phyloP scores from a whole-genome alignment of 805 yeast genomes.

The Brettanomyces nanus region DNA sequence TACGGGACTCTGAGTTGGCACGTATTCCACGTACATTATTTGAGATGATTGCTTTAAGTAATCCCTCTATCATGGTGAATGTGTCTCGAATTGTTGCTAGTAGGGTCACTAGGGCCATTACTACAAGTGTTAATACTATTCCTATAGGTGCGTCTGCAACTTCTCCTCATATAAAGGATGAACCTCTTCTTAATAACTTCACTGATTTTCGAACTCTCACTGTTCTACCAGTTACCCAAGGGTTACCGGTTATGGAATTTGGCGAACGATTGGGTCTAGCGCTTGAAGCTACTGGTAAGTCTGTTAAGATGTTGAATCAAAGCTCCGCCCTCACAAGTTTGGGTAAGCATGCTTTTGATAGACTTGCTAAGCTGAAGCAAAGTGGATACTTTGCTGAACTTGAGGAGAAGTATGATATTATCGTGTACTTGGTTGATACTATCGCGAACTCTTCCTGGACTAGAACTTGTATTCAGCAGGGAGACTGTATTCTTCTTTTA shows the following conservation, averaged over 20 bases:
- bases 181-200: slow-evolving; percentile 25
- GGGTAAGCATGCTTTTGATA: slow-evolving; percentile 91
- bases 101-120: slow-evolving; percentile 23
- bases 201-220: slow-evolving; percentile 75
- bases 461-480: slow-evolving; percentile 84
- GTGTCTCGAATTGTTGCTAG: slow-evolving; percentile 82
- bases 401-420: slow-evolving; percentile 84
- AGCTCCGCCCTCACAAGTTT: slow-evolving; percentile 69
- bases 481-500: slow-evolving; percentile 82
- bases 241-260: slow-evolving; percentile 82
- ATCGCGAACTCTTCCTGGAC: slow-evolving; percentile 84
- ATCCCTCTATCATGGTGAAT: slow-evolving; percentile 86
- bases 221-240: slow-evolving; percentile 67
- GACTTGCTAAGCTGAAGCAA: slow-evolving; percentile 73
- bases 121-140: slow-evolving; percentile 2
- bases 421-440: slow-evolving; percentile 84
- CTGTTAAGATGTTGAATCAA: slow-evolving; percentile 76
- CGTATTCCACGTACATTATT: slow-evolving; percentile 86
- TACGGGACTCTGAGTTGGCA: slow-evolving; percentile 90
- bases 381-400: slow-evolving; percentile 85
- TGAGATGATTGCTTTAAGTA: slow-evolving; percentile 72
- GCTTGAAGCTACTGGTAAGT: slow-evolving; percentile 59
- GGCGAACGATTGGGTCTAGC: slow-evolving; percentile 69
- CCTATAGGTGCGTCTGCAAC: slow-evolving; percentile 6
- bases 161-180: slow-evolving; percentile 26